Evolutionary conservation across 768 basidiomycete genomes (phyloP), one percentile per base, ranked within the genome.

Genomic region (Pluteus cervinus): DNA sequence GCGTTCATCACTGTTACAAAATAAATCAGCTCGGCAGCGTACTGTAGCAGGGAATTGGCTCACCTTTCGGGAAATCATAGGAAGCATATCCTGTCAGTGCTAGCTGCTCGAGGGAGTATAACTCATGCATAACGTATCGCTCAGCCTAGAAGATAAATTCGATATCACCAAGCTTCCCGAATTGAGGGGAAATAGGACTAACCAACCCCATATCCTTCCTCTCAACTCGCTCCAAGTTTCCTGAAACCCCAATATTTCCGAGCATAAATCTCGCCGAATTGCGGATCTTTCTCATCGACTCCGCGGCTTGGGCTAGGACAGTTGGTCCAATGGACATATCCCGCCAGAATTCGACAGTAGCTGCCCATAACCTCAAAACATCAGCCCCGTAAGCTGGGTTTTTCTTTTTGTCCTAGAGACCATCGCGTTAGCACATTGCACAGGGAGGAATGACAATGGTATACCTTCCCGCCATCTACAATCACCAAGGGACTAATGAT

Each of bases 241-340:
- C 40, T 17, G 57, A 49, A 41, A 71, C 62, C 3, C 72, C 70
- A 15, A 88, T 62, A 52, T 88, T 91, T 1, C 87, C 93, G 0
- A 97, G 68, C 41, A 92, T 71, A 58, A 94, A 99, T 17, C 90
- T 70, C 3, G 81, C 76, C 14, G 88, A 80, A 56, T 91, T 94
- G 24, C 92, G 75, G 36, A 93, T 76, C 61, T 88, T 94, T 35
- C 89, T 69, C 52, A 90, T 59, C 0, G 76, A 76, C 50, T 92
- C 86, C 0, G 76, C 73, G 1, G 81, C 73, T 51, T 91, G 85
- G 1, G 76, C 63, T 18, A 98, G 69, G 11, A 86, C 75, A 0
- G 72, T 81, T 1, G 80, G 76, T 0, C 94, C 87, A 36, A 97
- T 81, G 5, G 85, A 76, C 62, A 87, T 86, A 57, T 98, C 94